These are phyloP conservation scores for Globisporangium uncinulatum DNA, from an alignment of 352 stramenopile species.

Conservation along the genomic window DNA sequence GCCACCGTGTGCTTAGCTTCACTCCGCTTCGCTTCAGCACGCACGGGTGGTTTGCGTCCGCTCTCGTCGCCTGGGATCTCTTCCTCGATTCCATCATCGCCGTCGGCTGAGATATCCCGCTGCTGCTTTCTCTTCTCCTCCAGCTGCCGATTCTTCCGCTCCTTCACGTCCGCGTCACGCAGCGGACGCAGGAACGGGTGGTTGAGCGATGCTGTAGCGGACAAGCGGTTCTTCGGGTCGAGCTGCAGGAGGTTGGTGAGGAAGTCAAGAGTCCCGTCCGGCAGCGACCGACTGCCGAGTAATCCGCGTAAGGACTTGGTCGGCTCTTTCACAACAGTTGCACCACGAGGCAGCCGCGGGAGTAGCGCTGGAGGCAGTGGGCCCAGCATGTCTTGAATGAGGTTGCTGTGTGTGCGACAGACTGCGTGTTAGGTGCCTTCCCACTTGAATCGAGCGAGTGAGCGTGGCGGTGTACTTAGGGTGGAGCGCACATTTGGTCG, in stretches of 20 bases:
- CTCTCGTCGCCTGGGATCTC: constrained; percentile 50
- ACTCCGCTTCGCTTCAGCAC: constrained; percentile 12
- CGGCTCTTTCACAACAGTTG: constrained; percentile 24
- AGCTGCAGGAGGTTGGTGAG: constrained; percentile 51
- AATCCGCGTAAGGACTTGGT: constrained; percentile 44
- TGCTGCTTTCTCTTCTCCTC: constrained; percentile 31
- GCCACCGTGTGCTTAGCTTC: constrained; percentile 12
- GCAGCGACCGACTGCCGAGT: constrained; percentile 33
- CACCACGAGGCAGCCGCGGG: constrained; percentile 48
- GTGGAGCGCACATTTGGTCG: constrained; percentile 57
- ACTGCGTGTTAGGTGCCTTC: too few species aligned
- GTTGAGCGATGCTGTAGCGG: constrained; percentile 37
- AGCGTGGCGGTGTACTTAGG: too few species aligned
- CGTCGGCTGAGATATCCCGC: constrained; percentile 5
- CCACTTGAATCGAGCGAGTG: too few species aligned
- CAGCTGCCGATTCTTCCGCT: constrained; percentile 26
- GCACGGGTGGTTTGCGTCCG: constrained; percentile 1
- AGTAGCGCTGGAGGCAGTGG: constrained; percentile 38
- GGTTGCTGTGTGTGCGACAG: constrained; percentile 29
- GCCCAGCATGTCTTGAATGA: constrained; percentile 67
- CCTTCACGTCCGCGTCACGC: constrained; percentile 42
- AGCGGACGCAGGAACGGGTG: constrained; percentile 56
- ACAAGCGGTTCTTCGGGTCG: constrained; percentile 50
- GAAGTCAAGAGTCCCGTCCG: constrained; percentile 66
- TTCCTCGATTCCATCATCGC: constrained; percentile 76